Conservation (phyloP, 306 rosid genomes). For the Vicia faba region DNA sequence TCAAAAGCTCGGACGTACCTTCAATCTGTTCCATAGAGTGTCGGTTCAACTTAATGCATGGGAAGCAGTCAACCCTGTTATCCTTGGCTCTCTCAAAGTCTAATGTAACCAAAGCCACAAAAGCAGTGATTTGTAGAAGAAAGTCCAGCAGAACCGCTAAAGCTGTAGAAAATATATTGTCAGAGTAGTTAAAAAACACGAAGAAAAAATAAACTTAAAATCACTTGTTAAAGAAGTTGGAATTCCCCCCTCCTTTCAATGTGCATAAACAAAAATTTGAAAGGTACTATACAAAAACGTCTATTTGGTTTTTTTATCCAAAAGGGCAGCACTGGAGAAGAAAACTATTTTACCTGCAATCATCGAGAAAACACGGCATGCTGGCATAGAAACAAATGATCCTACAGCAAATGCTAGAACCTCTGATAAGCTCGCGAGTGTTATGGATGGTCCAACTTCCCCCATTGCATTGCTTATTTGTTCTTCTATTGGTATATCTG, state of each 20-base stretch:
- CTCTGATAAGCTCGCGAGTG: constrained; percentile 92
- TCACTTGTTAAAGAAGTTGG: constrained; percentile 12
- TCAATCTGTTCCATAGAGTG: constrained; percentile 54
- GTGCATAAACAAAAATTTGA: constrained; percentile 4
- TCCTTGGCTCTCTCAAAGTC: constrained; percentile 84
- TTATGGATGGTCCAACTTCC: constrained; percentile 96
- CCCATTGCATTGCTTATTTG: constrained; percentile 80
- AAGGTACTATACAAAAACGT: neutral
- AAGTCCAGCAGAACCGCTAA: constrained; percentile 96
- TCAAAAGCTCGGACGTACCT: constrained; percentile 51
- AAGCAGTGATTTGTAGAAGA: constrained; percentile 90
- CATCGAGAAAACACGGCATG: constrained; percentile 98
- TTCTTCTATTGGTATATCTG: constrained; percentile 69
- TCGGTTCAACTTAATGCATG: constrained; percentile 70
- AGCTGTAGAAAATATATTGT: constrained; percentile 51
- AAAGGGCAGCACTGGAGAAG: constrained; percentile 17
- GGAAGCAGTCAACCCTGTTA: constrained; percentile 85
- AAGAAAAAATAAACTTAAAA: constrained; percentile 31
- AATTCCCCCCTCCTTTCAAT: neutral
- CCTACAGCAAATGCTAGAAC: constrained; percentile 96
- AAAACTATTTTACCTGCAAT: constrained; percentile 72
- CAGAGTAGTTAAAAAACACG: constrained; percentile 15
- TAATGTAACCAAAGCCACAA: constrained; percentile 78
- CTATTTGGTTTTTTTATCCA: constrained; percentile 2
- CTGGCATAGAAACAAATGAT: constrained; percentile 92